phyloP scores from a whole-genome alignment of 257 asterid species.

The Lithospermum erythrorhizon region DNA sequence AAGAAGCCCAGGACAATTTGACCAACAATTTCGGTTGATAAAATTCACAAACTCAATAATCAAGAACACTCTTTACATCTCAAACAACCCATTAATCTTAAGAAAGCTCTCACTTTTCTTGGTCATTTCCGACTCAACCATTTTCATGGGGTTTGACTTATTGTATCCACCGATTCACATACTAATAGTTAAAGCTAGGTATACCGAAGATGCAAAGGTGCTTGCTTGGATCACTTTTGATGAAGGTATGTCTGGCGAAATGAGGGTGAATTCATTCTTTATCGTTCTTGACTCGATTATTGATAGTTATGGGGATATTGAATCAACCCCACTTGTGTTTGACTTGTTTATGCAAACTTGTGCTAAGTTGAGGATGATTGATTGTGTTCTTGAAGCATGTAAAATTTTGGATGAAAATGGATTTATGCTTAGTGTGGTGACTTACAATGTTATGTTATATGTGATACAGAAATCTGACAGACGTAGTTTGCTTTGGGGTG shows the following conservation, averaged over 20 bases:
- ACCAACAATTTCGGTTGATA: constrained; percentile 31
- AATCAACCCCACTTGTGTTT: constrained; percentile 60
- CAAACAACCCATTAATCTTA: constrained; percentile 49
- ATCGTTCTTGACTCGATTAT: constrained; percentile 46
- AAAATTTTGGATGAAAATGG: constrained; percentile 39
- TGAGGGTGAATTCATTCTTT: background rate
- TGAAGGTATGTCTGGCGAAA: background rate
- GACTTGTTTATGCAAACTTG: constrained; percentile 69
- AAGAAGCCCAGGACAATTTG: constrained; percentile 41
- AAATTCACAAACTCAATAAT: constrained; percentile 28
- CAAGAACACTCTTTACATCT: constrained; percentile 43
- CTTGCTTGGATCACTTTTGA: constrained; percentile 39
- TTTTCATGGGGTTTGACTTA: constrained; percentile 38
- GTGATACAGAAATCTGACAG: constrained; percentile 48
- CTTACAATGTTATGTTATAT: constrained; percentile 55
- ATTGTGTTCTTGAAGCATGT: constrained; percentile 37
- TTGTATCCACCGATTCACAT: constrained; percentile 60
- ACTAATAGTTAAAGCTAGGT: constrained; percentile 59
- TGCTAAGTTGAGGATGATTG: constrained; percentile 59
- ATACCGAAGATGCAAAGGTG: constrained; percentile 58
- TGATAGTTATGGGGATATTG: constrained; percentile 32
- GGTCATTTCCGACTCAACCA: constrained; percentile 41
- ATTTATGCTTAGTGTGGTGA: constrained; percentile 43
- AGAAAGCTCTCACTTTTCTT: constrained; percentile 67
- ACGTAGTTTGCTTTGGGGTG: constrained; percentile 40